A percentile compares a stretch with the other conserved stretches of the same genome.
Evolutionary conservation across 768 basidiomycete genomes (phyloP).

Genomic region (Termitomyces sp.): DNA sequence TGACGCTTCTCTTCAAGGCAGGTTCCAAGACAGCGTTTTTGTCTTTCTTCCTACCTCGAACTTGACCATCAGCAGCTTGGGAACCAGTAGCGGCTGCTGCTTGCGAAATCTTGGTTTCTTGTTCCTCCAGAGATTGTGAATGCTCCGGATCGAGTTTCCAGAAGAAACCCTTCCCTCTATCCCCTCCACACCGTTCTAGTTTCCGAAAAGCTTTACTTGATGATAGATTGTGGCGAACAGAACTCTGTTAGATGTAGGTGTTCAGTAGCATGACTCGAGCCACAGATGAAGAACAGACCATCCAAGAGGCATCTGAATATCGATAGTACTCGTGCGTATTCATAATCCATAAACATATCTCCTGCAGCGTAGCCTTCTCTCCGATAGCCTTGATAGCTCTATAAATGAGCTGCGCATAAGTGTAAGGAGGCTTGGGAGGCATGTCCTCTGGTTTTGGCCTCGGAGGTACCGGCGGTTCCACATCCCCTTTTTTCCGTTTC

Average conservation of each 20-base stretch:
- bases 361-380: slow-evolving; percentile 85
- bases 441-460: slow-evolving; percentile 65
- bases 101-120: slow-evolving; percentile 50
- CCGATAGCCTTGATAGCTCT: slow-evolving; percentile 78
- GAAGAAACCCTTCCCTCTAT: slow-evolving; percentile 87
- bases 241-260: slow-evolving; percentile 48
- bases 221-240: slow-evolving; percentile 93
- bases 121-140: slow-evolving; percentile 64
- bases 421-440: slow-evolving; percentile 84
- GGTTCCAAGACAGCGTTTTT: slow-evolving; percentile 51
- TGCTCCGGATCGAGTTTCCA: slow-evolving; percentile 84
- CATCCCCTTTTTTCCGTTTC: slow-evolving; percentile 68
- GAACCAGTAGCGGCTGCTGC: slow-evolving; percentile 24
- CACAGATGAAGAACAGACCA: slow-evolving; percentile 46
- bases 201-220: slow-evolving; percentile 90
- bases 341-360: slow-evolving; percentile 90
- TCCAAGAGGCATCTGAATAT: slow-evolving; percentile 86
- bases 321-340: slow-evolving; percentile 87
- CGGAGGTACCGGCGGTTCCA: slow-evolving; percentile 28
- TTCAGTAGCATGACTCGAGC: background rate
- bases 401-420: slow-evolving; percentile 90
- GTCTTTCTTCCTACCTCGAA: slow-evolving; percentile 52
- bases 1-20: slow-evolving; percentile 63
- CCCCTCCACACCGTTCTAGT: slow-evolving; percentile 77
- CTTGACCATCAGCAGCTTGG: slow-evolving; percentile 21